A percentile compares a stretch with the other conserved stretches of the same genome.
Conservation (phyloP, 2,329 filamentous ascomycete genomes). For the Aureobasidium sp. region DNA sequence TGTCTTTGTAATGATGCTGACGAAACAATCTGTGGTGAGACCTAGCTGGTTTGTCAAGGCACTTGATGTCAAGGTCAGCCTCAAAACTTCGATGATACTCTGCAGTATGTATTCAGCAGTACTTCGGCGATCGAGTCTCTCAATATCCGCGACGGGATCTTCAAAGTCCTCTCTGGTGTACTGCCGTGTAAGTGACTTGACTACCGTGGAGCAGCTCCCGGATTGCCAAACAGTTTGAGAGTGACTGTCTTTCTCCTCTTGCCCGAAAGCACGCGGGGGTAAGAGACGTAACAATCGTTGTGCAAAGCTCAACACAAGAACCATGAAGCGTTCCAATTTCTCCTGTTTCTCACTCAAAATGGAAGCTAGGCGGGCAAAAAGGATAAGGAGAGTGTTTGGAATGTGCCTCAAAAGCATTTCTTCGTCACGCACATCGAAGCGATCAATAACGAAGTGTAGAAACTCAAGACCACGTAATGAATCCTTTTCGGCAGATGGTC, state of each 20-base stretch:
- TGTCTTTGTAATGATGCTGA: neutral
- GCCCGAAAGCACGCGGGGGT: constrained; percentile 19
- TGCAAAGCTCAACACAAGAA: constrained; percentile 13
- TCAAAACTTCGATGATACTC: neutral
- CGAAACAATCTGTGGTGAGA: constrained; percentile 1
- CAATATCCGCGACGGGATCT: neutral
- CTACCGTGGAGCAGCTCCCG: neutral
- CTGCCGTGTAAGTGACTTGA: constrained; percentile 1
- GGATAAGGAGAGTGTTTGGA: constrained; percentile 58
- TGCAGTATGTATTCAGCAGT: constrained; percentile 3
- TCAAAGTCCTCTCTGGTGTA: constrained; percentile 3
- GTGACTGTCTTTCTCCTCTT: neutral
- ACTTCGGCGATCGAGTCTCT: neutral
- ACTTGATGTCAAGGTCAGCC: neutral
- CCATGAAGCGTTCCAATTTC: constrained; percentile 16
- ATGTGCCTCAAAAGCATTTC: constrained; percentile 88
- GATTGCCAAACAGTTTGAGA: neutral
- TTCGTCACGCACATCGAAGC: constrained; percentile 92
- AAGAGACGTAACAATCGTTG: constrained; percentile 17
- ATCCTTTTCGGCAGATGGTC: constrained; percentile 54
- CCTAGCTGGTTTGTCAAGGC: neutral
- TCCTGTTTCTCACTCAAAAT: neutral
- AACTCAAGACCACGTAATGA: constrained; percentile 54
- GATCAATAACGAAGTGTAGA: constrained; percentile 69
- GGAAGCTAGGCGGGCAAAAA: constrained; percentile 38